These are phyloP conservation scores for Nepenthes gracilis DNA, from an alignment of 148 eudicot genomes.

Conservation along the genomic window DNA sequence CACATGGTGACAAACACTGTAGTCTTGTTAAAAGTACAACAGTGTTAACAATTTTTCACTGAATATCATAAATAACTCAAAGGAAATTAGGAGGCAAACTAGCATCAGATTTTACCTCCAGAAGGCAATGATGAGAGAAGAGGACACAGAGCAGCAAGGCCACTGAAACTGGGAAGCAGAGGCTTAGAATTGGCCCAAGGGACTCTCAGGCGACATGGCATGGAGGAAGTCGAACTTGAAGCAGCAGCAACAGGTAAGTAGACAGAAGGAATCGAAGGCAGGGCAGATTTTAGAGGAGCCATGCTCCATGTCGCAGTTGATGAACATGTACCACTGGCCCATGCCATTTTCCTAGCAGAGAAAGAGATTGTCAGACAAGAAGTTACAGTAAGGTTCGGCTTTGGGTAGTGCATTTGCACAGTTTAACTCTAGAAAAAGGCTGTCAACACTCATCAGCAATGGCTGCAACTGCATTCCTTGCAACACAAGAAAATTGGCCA, in stretches of 20 bases:
- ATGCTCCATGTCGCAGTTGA: conserved; percentile 46
- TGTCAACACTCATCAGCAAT: no score
- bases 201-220: conserved; percentile 16
- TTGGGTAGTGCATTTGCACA: no score
- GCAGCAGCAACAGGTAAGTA: conserved; percentile 16
- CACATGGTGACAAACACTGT: no score
- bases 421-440: no score
- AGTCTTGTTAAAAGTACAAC: neutral
- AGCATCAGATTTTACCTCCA: conserved; percentile 22
- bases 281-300: conserved; percentile 39
- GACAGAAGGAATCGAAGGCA: conserved; percentile 28
- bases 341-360: conserved; percentile 1
- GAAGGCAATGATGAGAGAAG: conserved; percentile 32
- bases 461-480: no score
- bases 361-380: no score
- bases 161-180: conserved; percentile 29
- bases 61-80: neutral
- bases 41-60: neutral
- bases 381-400: no score
- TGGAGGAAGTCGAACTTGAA: conserved; percentile 3
- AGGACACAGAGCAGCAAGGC: conserved; percentile 49
- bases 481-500: no score
- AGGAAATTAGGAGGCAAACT: conserved; percentile 2
- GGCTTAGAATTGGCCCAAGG: conserved; percentile 21
- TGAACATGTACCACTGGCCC: conserved; percentile 12